Evolutionary conservation across 768 basidiomycete genomes (phyloP).

Genomic region (Lentinula sp.): DNA sequence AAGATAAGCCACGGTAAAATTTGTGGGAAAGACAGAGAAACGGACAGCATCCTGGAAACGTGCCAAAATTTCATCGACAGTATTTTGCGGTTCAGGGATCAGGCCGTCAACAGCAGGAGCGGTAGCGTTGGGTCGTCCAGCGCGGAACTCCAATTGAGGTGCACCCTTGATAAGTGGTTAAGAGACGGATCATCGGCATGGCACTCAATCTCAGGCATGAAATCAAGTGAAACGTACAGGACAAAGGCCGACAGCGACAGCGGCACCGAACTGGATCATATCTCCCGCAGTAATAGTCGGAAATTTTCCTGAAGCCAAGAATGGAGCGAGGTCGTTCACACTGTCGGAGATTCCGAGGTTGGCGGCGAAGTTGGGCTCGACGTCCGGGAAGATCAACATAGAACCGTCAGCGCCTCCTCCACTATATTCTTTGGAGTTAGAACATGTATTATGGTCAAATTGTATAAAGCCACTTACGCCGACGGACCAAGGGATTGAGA

Average conservation of each 20-base stretch:
- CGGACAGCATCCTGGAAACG: slow-evolving; percentile 23
- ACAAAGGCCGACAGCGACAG: slow-evolving; percentile 29
- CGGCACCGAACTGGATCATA: slow-evolving; percentile 26
- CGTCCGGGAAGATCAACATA: slow-evolving; percentile 19
- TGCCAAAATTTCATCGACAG: slow-evolving; percentile 17
- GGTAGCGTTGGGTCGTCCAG: slow-evolving; percentile 25
- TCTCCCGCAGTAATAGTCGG: neutral
- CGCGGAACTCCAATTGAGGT: slow-evolving; percentile 28
- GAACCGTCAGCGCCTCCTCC: slow-evolving; percentile 26
- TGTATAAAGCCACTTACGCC: too few species aligned
- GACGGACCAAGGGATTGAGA: too few species aligned
- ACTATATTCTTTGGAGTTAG: neutral
- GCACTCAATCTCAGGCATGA: neutral
- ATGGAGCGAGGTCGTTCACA: slow-evolving; percentile 10
- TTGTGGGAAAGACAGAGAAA: too few species aligned
- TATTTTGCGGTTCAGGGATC: slow-evolving; percentile 29
- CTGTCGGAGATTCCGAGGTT: slow-evolving; percentile 10
- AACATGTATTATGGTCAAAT: too few species aligned
- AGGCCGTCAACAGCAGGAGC: slow-evolving; percentile 20
- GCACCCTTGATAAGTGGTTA: slow-evolving; percentile 13
- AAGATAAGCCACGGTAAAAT: neutral
- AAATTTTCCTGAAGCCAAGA: slow-evolving; percentile 4
- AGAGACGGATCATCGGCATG: neutral
- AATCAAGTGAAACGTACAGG: slow-evolving; percentile 20
- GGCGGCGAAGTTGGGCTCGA: slow-evolving; percentile 14